Percentiles rank a stretch among this genome's conserved stretches.
Conservation (phyloP, 306 rosid genomes). For the Cucumis cinereus region DNA sequence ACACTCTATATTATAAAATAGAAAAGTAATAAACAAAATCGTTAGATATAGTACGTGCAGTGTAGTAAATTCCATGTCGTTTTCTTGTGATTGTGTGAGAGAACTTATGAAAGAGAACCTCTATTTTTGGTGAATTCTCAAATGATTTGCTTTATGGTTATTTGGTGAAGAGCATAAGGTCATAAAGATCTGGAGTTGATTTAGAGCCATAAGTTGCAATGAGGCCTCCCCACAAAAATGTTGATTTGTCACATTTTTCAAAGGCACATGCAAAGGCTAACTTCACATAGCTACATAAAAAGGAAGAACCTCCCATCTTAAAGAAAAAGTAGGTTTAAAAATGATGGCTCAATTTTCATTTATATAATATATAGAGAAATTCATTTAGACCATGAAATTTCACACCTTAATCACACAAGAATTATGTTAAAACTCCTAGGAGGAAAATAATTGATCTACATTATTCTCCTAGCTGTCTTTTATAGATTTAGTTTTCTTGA, state of each 20-base stretch:
- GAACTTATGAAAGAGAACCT: background rate
- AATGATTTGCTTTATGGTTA: background rate
- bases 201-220: background rate
- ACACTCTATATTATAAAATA: background rate
- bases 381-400: background rate
- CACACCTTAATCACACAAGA: too few species aligned
- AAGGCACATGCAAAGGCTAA: background rate
- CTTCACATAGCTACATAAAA: background rate
- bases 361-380: background rate
- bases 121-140: too few species aligned
- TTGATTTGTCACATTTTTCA: slow-evolving; percentile 1
- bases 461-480: too few species aligned
- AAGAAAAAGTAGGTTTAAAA: background rate
- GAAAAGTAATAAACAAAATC: background rate
- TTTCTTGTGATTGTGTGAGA: background rate
- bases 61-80: background rate
- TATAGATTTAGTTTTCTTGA: too few species aligned
- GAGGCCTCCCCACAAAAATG: background rate
- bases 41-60: too few species aligned
- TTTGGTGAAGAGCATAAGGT: background rate
- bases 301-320: background rate
- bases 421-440: too few species aligned
- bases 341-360: background rate
- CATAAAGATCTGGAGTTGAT: background rate
- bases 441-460: too few species aligned